Percentiles rank a stretch among this genome's conserved stretches.
Evolutionary conservation across 352 stramenopile species (phyloP).

Genomic region (Blastocystis sp.): DNA sequence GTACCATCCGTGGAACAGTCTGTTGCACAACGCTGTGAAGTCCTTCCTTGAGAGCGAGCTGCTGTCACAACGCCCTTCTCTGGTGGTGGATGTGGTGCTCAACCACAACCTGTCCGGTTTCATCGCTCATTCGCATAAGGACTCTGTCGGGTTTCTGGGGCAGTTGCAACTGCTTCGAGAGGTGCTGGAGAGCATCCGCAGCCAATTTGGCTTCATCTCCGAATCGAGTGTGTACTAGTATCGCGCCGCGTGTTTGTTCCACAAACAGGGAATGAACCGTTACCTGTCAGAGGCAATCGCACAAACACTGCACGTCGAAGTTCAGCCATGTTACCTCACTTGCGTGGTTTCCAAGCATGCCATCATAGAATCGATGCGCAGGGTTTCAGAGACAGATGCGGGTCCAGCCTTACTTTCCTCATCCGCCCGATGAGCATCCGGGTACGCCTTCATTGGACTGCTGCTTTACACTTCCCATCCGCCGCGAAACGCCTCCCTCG

Average conservation of each 20-base stretch:
- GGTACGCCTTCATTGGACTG: slow-evolving; percentile 4
- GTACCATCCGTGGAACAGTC: slow-evolving; percentile 38
- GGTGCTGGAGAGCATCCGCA: background rate
- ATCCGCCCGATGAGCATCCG: slow-evolving; percentile 42
- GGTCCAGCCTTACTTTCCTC: slow-evolving; percentile 52
- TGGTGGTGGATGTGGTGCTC: background rate
- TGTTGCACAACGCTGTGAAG: slow-evolving; percentile 16
- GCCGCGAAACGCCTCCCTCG: background rate
- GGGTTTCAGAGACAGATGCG: background rate
- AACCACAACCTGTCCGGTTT: background rate
- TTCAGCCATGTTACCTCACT: slow-evolving; percentile 23
- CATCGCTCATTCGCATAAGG: background rate
- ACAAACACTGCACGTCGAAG: background rate
- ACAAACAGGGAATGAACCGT: slow-evolving; percentile 9
- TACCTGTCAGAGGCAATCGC: background rate
- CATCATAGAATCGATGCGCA: slow-evolving; percentile 31
- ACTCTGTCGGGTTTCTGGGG: background rate
- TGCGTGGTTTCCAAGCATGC: slow-evolving; percentile 23
- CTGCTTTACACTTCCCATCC: slow-evolving; percentile 28
- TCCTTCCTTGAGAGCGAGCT: background rate
- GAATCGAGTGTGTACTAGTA: background rate
- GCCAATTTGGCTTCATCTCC: background rate
- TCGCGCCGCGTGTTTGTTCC: slow-evolving; percentile 13
- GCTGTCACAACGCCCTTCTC: background rate
- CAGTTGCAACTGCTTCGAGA: background rate